A percentile compares a stretch with the other conserved stretches of the same genome.
These are phyloP conservation scores for Coniochaeta sp. DNA, from an alignment of 2,329 filamentous ascomycete genomes.

Conservation along the genomic window DNA sequence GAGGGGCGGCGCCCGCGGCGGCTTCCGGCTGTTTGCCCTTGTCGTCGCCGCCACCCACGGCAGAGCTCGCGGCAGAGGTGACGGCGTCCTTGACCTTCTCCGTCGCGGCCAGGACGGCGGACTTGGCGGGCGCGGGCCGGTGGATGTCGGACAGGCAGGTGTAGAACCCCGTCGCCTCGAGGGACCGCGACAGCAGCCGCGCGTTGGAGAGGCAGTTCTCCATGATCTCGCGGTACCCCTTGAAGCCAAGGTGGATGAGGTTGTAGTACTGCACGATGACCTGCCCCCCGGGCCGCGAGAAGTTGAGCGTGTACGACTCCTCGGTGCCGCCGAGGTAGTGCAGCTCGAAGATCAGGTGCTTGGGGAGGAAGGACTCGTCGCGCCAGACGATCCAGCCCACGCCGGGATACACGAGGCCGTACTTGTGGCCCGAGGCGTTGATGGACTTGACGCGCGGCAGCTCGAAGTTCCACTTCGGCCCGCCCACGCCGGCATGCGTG, in stretches of 20 bases:
- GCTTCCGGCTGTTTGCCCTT: background rate
- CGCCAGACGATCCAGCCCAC: constrained; percentile 67
- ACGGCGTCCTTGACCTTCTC: constrained; percentile 8
- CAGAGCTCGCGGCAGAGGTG: constrained; percentile 12
- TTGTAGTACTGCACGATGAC: constrained; percentile 69
- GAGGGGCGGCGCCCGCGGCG: constrained; percentile 3
- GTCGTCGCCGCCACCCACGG: constrained; percentile 11
- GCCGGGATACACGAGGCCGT: constrained; percentile 57
- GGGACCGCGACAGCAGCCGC: constrained; percentile 51
- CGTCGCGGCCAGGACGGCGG: constrained; percentile 20
- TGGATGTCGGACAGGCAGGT: constrained; percentile 59
- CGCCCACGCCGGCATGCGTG: constrained; percentile 45
- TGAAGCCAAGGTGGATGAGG: constrained; percentile 61
- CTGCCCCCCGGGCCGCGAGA: constrained; percentile 63
- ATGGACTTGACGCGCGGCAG: constrained; percentile 58
- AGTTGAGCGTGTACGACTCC: constrained; percentile 64
- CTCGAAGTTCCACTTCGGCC: constrained; percentile 56
- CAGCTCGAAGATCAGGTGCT: constrained; percentile 63
- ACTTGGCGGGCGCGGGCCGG: constrained; percentile 38
- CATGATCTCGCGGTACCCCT: constrained; percentile 57
- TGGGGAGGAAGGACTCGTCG: constrained; percentile 56
- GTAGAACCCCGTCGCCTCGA: constrained; percentile 63
- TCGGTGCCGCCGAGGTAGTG: constrained; percentile 66
- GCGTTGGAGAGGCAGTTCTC: constrained; percentile 61
- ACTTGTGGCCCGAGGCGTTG: constrained; percentile 55